Evolutionary conservation across 257 asterid species (phyloP), one percentile per base, ranked within the genome.

Genomic region (Linaria vulgaris): DNA sequence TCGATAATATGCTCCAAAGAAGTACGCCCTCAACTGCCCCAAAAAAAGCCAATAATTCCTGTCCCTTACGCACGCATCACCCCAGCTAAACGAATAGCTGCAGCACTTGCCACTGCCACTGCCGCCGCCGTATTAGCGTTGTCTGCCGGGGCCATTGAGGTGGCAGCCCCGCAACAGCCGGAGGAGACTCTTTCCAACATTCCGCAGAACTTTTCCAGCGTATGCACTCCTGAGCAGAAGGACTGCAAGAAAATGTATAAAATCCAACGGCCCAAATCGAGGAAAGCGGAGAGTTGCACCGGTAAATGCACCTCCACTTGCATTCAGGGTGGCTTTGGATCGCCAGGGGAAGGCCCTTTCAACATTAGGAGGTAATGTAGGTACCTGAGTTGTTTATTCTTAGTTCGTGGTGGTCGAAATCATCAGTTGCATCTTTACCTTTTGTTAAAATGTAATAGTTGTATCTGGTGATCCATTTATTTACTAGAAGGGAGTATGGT

Each of bases 341-440:
- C 96, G 43, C 94, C 96, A 23, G 97, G 98, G 12, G 98, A 92
- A 79, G 97, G 98, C 64, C 98, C 98, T 56, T 77, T 92, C 4
- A 92, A 82, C 41, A 77, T 83, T 4, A 75, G 95, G 56, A 86
- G 88, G 96, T 89, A 15, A 0, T n/a, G n/a, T n/a, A 1, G 13
- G 12, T 7, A 20, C 15, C 15, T 44, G 9, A 13, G 49, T 5
- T 12, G 17, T n/a, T 12, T n/a, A n/a, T n/a, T n/a, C n/a, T n/a
- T n/a, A n/a, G n/a, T n/a, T n/a, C n/a, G n/a, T n/a, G n/a, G n/a
- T n/a, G n/a, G n/a, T n/a, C n/a, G n/a, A n/a, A n/a, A n/a, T n/a
- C n/a, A n/a, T n/a, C n/a, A n/a, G n/a, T n/a, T n/a, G n/a, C n/a
- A n/a, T n/a, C n/a, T n/a, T n/a, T n/a, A n/a, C n/a, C n/a, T n/a